Percentiles rank a stretch among this genome's conserved stretches.
phyloP scores from a whole-genome alignment of 176 grass and related monocot species.

The Puccinellia tenuiflora region DNA sequence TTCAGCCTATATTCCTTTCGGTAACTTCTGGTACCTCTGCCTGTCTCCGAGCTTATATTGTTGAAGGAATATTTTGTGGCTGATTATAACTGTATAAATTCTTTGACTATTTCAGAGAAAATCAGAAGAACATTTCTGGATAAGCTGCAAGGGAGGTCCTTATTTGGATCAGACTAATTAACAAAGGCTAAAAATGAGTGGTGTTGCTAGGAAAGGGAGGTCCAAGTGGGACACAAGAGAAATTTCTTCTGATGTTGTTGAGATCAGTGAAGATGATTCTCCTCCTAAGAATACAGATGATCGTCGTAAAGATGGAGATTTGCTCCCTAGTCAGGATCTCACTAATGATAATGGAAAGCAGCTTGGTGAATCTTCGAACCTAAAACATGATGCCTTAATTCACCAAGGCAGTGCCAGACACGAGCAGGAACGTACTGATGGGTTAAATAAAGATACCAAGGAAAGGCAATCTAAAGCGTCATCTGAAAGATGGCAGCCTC shows the following conservation, averaged over 20 bases:
- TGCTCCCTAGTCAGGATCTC: not conserved
- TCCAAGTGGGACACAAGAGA: conserved; percentile 61
- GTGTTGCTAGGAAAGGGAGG: conserved; percentile 39
- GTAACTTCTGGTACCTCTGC: not conserved
- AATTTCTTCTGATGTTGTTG: conserved; percentile 37
- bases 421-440: conserved; percentile 25
- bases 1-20: not conserved
- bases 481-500: conserved; percentile 36
- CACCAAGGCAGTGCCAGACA: conserved; percentile 19
- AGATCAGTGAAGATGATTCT: conserved; percentile 48
- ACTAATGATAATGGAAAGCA: conserved; percentile 12
- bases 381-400: conserved; percentile 31
- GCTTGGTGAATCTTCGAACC: conserved; percentile 8
- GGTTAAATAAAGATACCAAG: conserved; percentile 34
- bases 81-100: conserved; percentile 2
- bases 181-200: conserved; percentile 43
- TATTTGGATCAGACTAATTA: conserved; percentile 19
- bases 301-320: conserved; percentile 10
- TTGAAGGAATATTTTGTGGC: conserved; percentile 11
- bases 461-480: conserved; percentile 36
- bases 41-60: conserved; percentile 14
- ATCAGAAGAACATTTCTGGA: conserved; percentile 5
- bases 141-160: conserved; percentile 2
- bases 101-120: conserved; percentile 34
- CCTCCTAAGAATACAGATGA: conserved; percentile 19